Base-by-base conservation (phyloP, 441 rosid genomes). In the Adansonia grandidieri region DNA sequence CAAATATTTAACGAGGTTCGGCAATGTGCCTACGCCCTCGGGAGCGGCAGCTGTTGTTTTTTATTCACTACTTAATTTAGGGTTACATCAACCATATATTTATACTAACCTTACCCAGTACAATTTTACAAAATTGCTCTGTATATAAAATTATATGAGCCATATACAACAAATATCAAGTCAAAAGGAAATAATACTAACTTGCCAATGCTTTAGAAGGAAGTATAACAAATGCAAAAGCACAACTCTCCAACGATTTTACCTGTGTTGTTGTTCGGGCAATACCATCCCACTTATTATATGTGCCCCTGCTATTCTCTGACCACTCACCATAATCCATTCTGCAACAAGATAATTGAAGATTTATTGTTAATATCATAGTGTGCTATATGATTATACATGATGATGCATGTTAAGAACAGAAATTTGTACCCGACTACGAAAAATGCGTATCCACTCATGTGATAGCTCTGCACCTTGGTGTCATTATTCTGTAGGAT, bases 251-350 rank as follows among this genome's bases (percentile, higher is more conserved):
- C 19, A n/a, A 9, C 8, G 5, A 53, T 80, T n/a, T 71, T 77
- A 96, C 99, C 98, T 96, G 97, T 62, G 85, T 79, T 19, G 98
- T 93, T 54, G 89, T 74, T 15, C 99, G 96, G 9, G 98, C 94
- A 63, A 96, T 92, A 61, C 97, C 98, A 79, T 94, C 99, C 98
- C 98, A 96, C 78, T 91, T 89, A 80, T 96, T 96, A 80, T 96
- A 93, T 60, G 97, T 89, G 53, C 98, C 97, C 83, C 96, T 88
- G 86, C 95, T 94, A 84, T 89, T 90, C 65, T 93, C 95, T 2
- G 97, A 86, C 99, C 98, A 96, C 51, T 93, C 95, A 73, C 98
- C 98, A 32, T 90, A 96, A 79, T 96, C 99, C 99, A 96, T 94
- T 73, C 98, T 96, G 90, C 85, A 86, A 80, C 6, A 70, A 71